phyloP scores from a whole-genome alignment of 1,139 yeast genomes.

The Candida gigantensis region DNA sequence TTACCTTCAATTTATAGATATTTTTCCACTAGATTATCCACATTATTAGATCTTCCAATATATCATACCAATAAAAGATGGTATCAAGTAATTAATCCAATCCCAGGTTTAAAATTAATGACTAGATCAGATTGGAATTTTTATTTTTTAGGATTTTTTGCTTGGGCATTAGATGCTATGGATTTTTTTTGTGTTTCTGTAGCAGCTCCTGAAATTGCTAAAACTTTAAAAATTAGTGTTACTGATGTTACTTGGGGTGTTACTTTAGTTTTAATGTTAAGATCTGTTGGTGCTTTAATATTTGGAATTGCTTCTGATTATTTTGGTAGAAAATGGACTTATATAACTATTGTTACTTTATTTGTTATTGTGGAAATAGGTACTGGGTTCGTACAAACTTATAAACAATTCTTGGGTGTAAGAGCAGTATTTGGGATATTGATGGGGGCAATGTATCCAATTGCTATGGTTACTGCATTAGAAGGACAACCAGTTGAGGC shows the following conservation, averaged over 20 bases:
- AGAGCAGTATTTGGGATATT: conserved; percentile 40
- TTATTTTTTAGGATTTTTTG: conserved; percentile 61
- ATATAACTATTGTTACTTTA: conserved; percentile 51
- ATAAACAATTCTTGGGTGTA: conserved; percentile 66
- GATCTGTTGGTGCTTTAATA: conserved; percentile 75
- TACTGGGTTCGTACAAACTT: conserved; percentile 69
- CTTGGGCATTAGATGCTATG: conserved; percentile 82
- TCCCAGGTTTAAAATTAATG: conserved; percentile 32
- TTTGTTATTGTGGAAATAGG: conserved; percentile 67
- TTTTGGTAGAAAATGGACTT: conserved; percentile 75
- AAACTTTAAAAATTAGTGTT: conserved; percentile 47
- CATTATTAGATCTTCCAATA: conserved; percentile 23
- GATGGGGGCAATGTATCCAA: conserved; percentile 43
- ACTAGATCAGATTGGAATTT: conserved; percentile 50
- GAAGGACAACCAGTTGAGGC: conserved; percentile 38
- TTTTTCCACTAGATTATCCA: conserved; percentile 27
- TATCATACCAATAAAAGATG: conserved; percentile 14
- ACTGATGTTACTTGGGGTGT: conserved; percentile 76
- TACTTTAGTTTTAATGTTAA: conserved; percentile 74
- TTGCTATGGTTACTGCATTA: conserved; percentile 32
- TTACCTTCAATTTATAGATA: conserved; percentile 24
- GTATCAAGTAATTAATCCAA: conserved; percentile 31
- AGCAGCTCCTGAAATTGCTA: conserved; percentile 58
- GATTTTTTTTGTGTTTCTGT: conserved; percentile 74
- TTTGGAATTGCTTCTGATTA: conserved; percentile 69